Percentiles rank a stretch among this genome's conserved stretches.
Evolutionary conservation across 495 filamentous ascomycete genomes (phyloP).

Genomic region (Aspergillus haitiensis): DNA sequence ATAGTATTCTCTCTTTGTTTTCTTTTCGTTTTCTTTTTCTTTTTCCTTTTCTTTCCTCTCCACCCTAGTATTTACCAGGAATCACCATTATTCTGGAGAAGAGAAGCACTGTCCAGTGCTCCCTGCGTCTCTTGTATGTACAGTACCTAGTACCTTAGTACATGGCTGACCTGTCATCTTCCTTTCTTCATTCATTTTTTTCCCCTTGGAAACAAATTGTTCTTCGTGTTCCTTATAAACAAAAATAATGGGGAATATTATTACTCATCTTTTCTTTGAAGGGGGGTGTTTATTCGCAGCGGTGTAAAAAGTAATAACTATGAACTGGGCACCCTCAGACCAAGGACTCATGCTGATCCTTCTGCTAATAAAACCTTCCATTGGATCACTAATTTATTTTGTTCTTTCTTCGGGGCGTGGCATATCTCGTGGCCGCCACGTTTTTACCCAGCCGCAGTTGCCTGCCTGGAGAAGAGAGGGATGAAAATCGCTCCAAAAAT

Average conservation of each 20-base stretch:
- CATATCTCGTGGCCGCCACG: constrained; percentile 46
- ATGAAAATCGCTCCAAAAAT: too few relatives aligned
- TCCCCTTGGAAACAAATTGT: neutral
- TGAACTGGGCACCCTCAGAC: neutral
- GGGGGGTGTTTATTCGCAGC: too few relatives aligned
- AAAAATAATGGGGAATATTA: too few relatives aligned
- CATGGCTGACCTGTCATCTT: constrained; percentile 4
- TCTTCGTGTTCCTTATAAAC: neutral
- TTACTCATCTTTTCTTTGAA: too few relatives aligned
- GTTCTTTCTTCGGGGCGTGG: constrained; percentile 21
- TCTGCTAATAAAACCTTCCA: neutral
- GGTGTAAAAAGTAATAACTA: too few relatives aligned
- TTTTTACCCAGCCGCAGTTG: constrained; percentile 26
- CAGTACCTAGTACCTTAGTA: neutral
- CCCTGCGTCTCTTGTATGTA: neutral
- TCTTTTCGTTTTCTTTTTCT: neutral
- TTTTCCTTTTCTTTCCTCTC: neutral
- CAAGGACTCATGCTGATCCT: constrained; percentile 10
- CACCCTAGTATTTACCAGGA: neutral
- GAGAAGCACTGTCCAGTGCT: neutral
- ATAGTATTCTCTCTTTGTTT: neutral
- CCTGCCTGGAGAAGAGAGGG: neutral
- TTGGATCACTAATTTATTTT: neutral
- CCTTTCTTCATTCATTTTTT: neutral
- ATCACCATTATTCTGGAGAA: neutral